Evolutionary conservation across 1,284 basidiomycete genomes (phyloP).

Genomic region (Cystobasidiaceae sp.): DNA sequence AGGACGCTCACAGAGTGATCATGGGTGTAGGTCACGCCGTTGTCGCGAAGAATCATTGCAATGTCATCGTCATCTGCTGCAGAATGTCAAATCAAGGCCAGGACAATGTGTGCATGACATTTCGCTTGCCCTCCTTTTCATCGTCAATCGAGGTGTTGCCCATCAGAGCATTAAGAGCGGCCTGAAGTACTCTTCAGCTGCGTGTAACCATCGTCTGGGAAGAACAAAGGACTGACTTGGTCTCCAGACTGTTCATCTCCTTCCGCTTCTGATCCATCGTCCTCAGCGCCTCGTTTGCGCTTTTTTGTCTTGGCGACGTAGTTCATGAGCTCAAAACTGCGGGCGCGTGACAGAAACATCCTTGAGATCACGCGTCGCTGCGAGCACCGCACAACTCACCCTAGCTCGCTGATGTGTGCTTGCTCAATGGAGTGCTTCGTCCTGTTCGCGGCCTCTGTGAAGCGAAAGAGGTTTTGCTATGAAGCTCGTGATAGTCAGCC

Average conservation of each 20-base stretch:
- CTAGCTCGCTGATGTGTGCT: constrained; percentile 24
- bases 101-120: background rate
- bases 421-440: constrained; percentile 24
- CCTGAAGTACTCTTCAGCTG: background rate
- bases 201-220: background rate
- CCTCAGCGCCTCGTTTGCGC: constrained; percentile 3
- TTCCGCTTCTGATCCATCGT: background rate
- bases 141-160: background rate
- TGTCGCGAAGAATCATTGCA: constrained; percentile 5
- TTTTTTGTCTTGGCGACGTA: constrained; percentile 3
- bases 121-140: background rate
- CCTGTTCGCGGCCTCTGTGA: background rate
- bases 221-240: background rate
- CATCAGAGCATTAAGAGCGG: constrained; percentile 5
- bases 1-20: constrained; percentile 11
- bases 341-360: background rate
- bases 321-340: constrained; percentile 11
- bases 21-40: constrained; percentile 26
- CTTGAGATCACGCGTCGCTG: background rate
- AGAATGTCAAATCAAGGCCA: background rate
- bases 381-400: background rate
- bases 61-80: constrained; percentile 19
- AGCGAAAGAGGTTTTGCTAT: constrained; percentile 30
- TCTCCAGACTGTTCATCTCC: background rate
- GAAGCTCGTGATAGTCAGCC: background rate